Evolutionary conservation across 2,329 filamentous ascomycete genomes (phyloP), one percentile per base, ranked within the genome.

Genomic region (Pseudocercospora musae): DNA sequence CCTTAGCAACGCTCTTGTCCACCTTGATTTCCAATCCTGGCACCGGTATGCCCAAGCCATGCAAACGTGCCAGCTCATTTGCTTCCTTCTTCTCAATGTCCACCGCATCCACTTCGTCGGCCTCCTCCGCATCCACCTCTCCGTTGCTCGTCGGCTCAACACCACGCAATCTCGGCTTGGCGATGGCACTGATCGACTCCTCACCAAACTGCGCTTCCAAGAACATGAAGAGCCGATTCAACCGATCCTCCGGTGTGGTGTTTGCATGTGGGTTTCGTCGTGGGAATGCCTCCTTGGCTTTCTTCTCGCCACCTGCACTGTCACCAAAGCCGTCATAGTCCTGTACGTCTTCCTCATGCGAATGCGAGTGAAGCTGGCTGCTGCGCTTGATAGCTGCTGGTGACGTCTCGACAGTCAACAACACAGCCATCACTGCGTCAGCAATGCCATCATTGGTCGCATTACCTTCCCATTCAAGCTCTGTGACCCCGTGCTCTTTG

Each of bases 381-480:
- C 78, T 82, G 90, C 92, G 90, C 78, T 95, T 96, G 56, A 99
- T 94, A 11, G 95, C 94, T 13, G 95, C 95, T 4, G 94, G 95
- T 58, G 91, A 96, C 76, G 89, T 96, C 78, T 99, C 95, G 21
- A 96, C 91, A 0, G 90, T 93, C 70, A 96, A 87, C 10, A 99
- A 83, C 2, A 97, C 92, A 0, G 92, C 92, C 83, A 98, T 91
- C 59, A 98, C 90, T 15, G 95, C 92, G 77, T 99, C 95, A n/a
- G 95, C 95, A 72, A 99, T 96, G 64, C 92, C 91, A 73, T 99
- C 95, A 75, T 98, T 99, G 72, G 97, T 88, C 80, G 96, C 90
- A 75, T 98, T 99, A 62, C 93, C 95, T 75, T 98, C 94, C 95
- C 95, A 99, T 77, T 96, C 92, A 2, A 98, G 82, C 75, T 96